Percentiles rank a stretch among this genome's conserved stretches.
Evolutionary conservation across 2,329 filamentous ascomycete species (phyloP).

Genomic region (Calonectria naviculata): DNA sequence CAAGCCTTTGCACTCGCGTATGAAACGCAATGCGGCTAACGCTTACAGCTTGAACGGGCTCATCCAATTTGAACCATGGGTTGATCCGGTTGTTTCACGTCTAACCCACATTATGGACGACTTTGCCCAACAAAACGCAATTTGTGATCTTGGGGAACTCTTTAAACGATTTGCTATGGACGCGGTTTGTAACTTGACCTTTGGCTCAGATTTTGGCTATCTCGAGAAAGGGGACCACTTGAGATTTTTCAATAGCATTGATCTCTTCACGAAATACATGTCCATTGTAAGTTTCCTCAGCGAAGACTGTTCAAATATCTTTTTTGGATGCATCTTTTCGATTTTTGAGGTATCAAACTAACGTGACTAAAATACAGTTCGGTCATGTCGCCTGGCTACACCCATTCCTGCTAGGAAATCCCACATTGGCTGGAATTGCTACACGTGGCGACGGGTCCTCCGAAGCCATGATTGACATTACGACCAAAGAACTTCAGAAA

Average conservation of each 20-base stretch:
- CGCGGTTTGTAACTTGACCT: conserved; percentile 7
- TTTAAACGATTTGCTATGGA: conserved; percentile 12
- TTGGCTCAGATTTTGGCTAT: conserved; percentile 8
- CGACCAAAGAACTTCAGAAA: not conserved
- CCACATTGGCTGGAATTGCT: not conserved
- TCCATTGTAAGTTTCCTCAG: conserved; percentile 18
- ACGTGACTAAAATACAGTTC: not conserved
- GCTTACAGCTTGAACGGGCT: conserved; percentile 14
- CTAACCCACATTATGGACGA: not conserved
- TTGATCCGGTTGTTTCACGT: conserved; percentile 4
- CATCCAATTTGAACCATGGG: conserved; percentile 15
- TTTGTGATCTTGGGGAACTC: conserved; percentile 1
- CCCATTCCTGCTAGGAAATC: conserved; percentile 10
- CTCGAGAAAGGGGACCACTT: conserved; percentile 11
- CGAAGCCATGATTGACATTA: not conserved
- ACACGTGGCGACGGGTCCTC: conserved; percentile 2
- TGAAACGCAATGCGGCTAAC: conserved; percentile 17
- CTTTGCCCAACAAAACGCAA: not conserved
- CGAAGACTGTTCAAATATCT: no score
- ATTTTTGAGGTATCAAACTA: not conserved
- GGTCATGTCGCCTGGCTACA: conserved; percentile 14
- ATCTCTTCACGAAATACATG: conserved; percentile 11
- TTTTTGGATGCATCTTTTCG: no score
- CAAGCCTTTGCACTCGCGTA: conserved; percentile 12
- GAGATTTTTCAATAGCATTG: conserved; percentile 1